These are phyloP conservation scores for Yarrowia sp. DNA, from an alignment of 805 yeast species.

Conservation along the genomic window DNA sequence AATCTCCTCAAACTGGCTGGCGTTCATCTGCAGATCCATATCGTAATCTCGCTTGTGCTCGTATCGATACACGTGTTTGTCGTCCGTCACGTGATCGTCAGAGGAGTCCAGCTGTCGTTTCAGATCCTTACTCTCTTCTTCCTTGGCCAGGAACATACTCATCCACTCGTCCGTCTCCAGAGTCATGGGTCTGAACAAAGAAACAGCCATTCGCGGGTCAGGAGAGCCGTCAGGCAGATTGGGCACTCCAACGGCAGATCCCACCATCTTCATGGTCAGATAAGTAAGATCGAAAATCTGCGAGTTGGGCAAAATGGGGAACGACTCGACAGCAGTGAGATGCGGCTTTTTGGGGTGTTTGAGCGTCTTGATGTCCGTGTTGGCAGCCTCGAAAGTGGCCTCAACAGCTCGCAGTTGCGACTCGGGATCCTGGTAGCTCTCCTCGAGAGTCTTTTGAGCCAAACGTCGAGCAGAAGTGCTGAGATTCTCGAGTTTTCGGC, in stretches of 20 bases:
- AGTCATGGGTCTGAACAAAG: slow-evolving; percentile 72
- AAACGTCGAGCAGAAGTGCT: slow-evolving; percentile 33
- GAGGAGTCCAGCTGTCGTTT: slow-evolving; percentile 48
- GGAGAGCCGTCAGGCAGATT: slow-evolving; percentile 31
- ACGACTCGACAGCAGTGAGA: slow-evolving; percentile 69
- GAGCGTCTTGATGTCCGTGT: slow-evolving; percentile 47
- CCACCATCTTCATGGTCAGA: slow-evolving; percentile 41
- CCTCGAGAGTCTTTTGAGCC: slow-evolving; percentile 32
- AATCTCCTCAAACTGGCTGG: slow-evolving; percentile 58
- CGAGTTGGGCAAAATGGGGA: slow-evolving; percentile 86
- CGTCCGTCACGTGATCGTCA: slow-evolving; percentile 44
- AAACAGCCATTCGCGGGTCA: slow-evolving; percentile 37
- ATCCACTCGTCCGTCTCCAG: slow-evolving; percentile 75
- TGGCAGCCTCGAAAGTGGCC: slow-evolving; percentile 65
- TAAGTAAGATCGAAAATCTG: slow-evolving; percentile 80
- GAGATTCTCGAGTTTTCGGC: slow-evolving; percentile 32
- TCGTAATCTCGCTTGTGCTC: slow-evolving; percentile 77
- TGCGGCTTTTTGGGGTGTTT: slow-evolving; percentile 77
- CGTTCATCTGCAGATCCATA: slow-evolving; percentile 52
- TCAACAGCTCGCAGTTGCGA: slow-evolving; percentile 70
- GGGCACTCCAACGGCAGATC: slow-evolving; percentile 46
- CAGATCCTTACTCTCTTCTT: slow-evolving; percentile 44
- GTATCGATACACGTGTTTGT: slow-evolving; percentile 55
- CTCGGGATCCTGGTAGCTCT: slow-evolving; percentile 53
- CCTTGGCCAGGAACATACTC: slow-evolving; percentile 55